Evolutionary conservation across 176 grass and related monocot species (phyloP).

Genomic region (Pharus latifolius): DNA sequence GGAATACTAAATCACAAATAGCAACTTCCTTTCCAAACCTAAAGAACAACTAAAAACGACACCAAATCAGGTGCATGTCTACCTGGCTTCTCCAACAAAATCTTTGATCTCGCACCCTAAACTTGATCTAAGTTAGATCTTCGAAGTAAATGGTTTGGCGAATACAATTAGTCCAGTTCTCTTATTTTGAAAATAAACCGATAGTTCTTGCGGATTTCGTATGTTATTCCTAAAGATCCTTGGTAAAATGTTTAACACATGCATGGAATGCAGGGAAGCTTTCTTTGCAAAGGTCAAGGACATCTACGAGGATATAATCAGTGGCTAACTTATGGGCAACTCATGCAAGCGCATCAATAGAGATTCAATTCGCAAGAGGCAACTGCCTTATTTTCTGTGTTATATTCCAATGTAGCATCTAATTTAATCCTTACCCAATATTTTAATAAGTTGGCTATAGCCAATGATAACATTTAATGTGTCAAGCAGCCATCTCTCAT

Average conservation of each 20-base stretch:
- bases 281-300: conserved; percentile 50
- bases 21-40: no score
- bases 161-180: no score
- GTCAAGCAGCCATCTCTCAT: neutral
- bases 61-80: no score
- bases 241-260: neutral
- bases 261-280: conserved; percentile 37
- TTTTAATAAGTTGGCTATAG: conserved; percentile 16
- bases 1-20: no score
- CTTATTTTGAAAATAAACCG: no score
- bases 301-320: conserved; percentile 61
- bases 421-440: conserved; percentile 6
- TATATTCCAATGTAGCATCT: conserved; percentile 23
- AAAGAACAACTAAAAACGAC: no score
- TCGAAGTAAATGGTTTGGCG: neutral
- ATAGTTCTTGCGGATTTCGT: neutral
- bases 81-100: no score
- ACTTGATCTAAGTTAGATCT: neutral
- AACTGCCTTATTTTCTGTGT: neutral
- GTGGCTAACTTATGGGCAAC: conserved; percentile 9
- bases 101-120: no score
- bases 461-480: neutral
- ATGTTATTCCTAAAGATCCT: neutral
- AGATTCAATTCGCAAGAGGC: neutral
- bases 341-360: neutral